Percentiles rank a stretch among this genome's conserved stretches.
These are phyloP conservation scores for Aureobasidium melanogenum DNA, from an alignment of 2,329 filamentous ascomycete species.

Conservation along the genomic window DNA sequence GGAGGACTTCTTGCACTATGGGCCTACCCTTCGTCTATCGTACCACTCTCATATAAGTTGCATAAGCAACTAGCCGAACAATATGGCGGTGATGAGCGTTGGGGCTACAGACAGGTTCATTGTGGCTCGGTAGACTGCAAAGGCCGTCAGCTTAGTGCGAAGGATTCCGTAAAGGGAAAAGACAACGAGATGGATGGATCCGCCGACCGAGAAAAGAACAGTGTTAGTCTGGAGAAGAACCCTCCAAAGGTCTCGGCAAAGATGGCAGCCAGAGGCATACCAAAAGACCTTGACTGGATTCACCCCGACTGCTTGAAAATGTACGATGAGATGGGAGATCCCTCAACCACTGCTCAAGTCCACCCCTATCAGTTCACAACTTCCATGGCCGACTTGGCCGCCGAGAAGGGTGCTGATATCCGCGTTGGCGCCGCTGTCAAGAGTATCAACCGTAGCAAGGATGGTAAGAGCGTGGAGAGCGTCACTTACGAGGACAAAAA, in stretches of 20 bases:
- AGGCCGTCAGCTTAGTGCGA: conserved; percentile 13
- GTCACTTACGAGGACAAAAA: conserved; percentile 55
- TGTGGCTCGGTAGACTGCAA: conserved; percentile 58
- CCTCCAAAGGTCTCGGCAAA: conserved; percentile 41
- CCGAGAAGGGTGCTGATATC: conserved; percentile 50
- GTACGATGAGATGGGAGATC: conserved; percentile 79
- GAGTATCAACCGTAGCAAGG: conserved; percentile 47
- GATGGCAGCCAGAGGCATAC: conserved; percentile 53
- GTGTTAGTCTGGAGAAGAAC: conserved; percentile 48
- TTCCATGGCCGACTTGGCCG: conserved; percentile 67
- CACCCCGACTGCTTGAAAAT: conserved; percentile 54
- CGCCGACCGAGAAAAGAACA: conserved; percentile 25
- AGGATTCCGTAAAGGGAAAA: conserved; percentile 20
- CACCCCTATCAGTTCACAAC: conserved; percentile 89
- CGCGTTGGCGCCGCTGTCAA: conserved; percentile 57
- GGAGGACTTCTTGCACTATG: conserved; percentile 83
- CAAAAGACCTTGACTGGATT: conserved; percentile 78
- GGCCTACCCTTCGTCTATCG: conserved; percentile 80
- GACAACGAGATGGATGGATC: conserved; percentile 22
- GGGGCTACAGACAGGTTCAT: conserved; percentile 76
- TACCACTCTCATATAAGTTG: conserved; percentile 74
- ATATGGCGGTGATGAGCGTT: conserved; percentile 66
- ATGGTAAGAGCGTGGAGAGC: conserved; percentile 44
- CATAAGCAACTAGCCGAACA: conserved; percentile 79
- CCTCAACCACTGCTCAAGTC: conserved; percentile 79